Percentiles rank a stretch among this genome's conserved stretches.
Evolutionary conservation across 768 basidiomycete genomes (phyloP).

Genomic region (Infundibulicybe gibba): DNA sequence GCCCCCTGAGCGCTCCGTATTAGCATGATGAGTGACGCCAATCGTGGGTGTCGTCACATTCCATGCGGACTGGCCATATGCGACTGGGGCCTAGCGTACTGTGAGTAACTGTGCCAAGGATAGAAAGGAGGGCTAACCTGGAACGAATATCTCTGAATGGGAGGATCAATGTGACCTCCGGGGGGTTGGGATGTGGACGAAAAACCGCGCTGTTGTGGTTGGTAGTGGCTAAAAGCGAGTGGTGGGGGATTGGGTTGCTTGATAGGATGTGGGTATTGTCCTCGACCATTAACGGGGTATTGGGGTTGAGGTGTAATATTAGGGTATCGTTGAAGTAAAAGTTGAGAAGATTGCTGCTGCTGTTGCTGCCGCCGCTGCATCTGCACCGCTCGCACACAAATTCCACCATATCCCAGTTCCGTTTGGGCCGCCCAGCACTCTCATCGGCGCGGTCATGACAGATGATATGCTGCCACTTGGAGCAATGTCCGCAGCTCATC

Average conservation of each 20-base stretch:
- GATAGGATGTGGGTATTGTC: conserved; percentile 3
- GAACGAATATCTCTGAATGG: conserved; percentile 1
- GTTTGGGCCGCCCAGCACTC: conserved; percentile 55
- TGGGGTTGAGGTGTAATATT: neutral
- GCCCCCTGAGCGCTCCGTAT: conserved; percentile 15
- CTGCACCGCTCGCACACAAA: conserved; percentile 71
- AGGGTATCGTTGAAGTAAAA: conserved; percentile 8
- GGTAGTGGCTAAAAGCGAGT: conserved; percentile 46
- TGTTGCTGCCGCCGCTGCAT: conserved; percentile 10
- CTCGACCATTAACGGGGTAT: conserved; percentile 3
- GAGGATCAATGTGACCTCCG: neutral
- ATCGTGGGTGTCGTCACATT: conserved; percentile 12
- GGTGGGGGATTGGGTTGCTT: conserved; percentile 14
- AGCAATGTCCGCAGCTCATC: conserved; percentile 79
- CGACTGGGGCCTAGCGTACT: conserved; percentile 1
- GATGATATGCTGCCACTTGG: conserved; percentile 85
- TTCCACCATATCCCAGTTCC: conserved; percentile 85
- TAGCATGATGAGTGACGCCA: conserved; percentile 1
- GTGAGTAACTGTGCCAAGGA: neutral
- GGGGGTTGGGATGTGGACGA: conserved; percentile 10
- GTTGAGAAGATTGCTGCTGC: conserved; percentile 14
- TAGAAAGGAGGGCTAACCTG: conserved; percentile 8
- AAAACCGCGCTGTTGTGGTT: conserved; percentile 22
- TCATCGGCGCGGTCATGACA: conserved; percentile 79
- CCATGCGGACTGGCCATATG: conserved; percentile 14